Conservation (phyloP, 192 early-diverging fungal genomes). For the Backusella morwellensis region DNA sequence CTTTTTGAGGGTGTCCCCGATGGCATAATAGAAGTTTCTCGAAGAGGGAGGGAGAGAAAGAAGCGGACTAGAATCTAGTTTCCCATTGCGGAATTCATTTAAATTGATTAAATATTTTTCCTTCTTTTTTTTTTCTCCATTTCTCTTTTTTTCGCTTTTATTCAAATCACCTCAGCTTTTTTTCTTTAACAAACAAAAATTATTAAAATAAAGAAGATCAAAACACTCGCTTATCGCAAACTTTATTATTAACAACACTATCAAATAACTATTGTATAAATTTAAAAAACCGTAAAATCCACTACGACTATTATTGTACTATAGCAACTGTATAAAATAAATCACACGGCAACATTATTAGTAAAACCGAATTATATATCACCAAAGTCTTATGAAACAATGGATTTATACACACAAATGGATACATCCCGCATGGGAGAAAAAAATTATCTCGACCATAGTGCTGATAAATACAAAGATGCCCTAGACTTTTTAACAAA, state of each 20-base stretch:
- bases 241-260: neutral
- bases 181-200: neutral
- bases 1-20: neutral
- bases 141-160: neutral
- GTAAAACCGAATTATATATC: neutral
- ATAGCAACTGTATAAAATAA: neutral
- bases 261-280: neutral
- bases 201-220: neutral
- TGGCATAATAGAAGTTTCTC: neutral
- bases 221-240: neutral
- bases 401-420: neutral
- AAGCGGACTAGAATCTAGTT: neutral
- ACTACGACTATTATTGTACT: neutral
- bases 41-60: neutral
- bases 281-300: neutral
- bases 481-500: conserved; percentile 10
- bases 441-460: neutral
- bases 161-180: neutral
- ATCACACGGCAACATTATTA: neutral
- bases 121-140: neutral
- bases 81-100: neutral
- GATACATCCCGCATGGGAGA: neutral
- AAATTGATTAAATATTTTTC: neutral
- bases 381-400: neutral
- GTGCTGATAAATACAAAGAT: neutral